These are phyloP conservation scores for Agaricus bisporus DNA, from an alignment of 768 basidiomycete genomes.

Conservation along the genomic window DNA sequence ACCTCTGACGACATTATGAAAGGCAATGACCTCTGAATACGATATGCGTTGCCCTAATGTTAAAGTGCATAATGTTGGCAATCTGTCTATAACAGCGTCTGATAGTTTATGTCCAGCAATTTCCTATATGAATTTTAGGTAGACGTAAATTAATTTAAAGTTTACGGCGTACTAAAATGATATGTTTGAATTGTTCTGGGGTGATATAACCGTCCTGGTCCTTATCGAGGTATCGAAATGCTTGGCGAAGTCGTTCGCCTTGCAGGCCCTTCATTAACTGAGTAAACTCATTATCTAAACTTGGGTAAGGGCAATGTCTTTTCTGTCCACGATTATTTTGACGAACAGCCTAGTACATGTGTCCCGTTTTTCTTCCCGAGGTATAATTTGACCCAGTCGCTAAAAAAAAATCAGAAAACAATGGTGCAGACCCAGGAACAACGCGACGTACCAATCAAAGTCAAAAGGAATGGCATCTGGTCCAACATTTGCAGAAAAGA, in stretches of 20 bases:
- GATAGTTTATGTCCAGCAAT: constrained; percentile 97
- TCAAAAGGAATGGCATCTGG: constrained; percentile 87
- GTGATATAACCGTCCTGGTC: constrained; percentile 92
- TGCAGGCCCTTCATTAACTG: constrained; percentile 98
- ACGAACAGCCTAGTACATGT: constrained; percentile 88
- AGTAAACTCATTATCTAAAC: constrained; percentile 88
- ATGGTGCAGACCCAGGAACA: neutral
- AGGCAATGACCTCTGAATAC: constrained; percentile 95
- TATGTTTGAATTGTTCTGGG: constrained; percentile 91
- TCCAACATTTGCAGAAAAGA: constrained; percentile 76
- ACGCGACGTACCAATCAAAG: constrained; percentile 68
- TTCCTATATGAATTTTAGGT: constrained; percentile 48
- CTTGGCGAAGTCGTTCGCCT: constrained; percentile 94
- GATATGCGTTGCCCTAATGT: constrained; percentile 87
- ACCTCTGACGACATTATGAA: constrained; percentile 95
- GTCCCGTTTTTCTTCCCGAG: constrained; percentile 88
- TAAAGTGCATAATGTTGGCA: constrained; percentile 89
- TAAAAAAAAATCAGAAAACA: constrained; percentile 18
- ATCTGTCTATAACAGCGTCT: constrained; percentile 83
- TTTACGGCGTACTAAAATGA: constrained; percentile 68
- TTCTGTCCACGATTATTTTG: neutral
- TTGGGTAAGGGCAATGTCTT: neutral
- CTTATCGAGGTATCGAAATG: constrained; percentile 86
- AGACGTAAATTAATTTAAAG: neutral
- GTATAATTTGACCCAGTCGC: constrained; percentile 96